Base-by-base conservation (phyloP, 768 basidiomycete species). In the Podaxis sp. region DNA sequence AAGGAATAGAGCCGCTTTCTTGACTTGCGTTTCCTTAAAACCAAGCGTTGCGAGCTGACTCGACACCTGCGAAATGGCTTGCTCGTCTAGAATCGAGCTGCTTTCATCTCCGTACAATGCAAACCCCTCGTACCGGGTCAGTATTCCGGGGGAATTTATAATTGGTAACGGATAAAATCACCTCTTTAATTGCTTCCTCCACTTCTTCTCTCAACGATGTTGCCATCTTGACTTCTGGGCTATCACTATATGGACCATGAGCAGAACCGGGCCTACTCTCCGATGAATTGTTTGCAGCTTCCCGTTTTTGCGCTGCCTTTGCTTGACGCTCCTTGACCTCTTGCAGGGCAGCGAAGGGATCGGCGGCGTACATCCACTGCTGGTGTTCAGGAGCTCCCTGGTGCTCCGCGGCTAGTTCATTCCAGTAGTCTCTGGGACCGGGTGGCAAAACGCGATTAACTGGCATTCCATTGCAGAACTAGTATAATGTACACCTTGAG, bases 381-480 rank as follows among this genome's bases (percentile, higher is more conserved):
- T 85, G 82, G 71, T 94, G 90, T 2, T 86, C 81, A 0, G 88
- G 86, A 2, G 82, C 80, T 17, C 73, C 73, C 66, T 87, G 89
- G 67, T 93, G 92, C 69, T 93, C 89, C 2, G 74, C 74, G 7
- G 85, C 86, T 1, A 97, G 76, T 67, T 86, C 80, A 57, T 84
- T 84, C 95, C 95, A 97, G 72, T 96, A 97, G 19, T 94, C 90
- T 51, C 92, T 82, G 39, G 94, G 92, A 7, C 88, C 87, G 2
- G 91, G 87, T 15, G 96, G 96, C 13, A 97, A 82, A 55, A 90
- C 84, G 61, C 80, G 82, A 68, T 92, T 85, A 15, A 93, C 80
- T 69, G 88, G 88, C 2, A 92, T 82, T 51, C 83, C 80, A 74
- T 92, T 93, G 73, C 86, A 89, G 68, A 90, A 86, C 91, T 92